Evolutionary conservation across 345 rosid species (phyloP).

Genomic region (Stellera chamaejasme): DNA sequence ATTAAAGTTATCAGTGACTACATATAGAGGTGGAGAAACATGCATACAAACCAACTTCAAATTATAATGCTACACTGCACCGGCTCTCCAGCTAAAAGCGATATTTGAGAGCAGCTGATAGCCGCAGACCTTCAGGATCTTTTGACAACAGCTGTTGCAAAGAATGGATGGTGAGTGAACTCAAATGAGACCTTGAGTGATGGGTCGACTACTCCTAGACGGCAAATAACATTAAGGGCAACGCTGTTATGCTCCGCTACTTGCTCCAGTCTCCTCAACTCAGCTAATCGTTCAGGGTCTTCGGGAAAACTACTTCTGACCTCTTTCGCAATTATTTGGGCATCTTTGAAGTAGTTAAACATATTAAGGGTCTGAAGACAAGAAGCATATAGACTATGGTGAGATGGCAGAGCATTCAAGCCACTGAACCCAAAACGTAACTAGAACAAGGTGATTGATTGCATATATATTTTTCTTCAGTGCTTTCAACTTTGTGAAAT

Average conservation of each 20-base stretch:
- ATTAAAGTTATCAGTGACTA: too few relatives aligned
- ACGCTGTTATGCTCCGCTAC: slow-evolving; percentile 89
- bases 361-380: slow-evolving; percentile 38
- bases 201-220: slow-evolving; percentile 44
- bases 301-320: slow-evolving; percentile 58
- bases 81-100: slow-evolving; percentile 11
- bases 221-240: slow-evolving; percentile 60
- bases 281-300: slow-evolving; percentile 67
- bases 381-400: neutral
- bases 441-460: too few relatives aligned
- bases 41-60: too few relatives aligned
- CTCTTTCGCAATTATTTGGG: slow-evolving; percentile 78
- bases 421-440: neutral
- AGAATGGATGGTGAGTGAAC: slow-evolving; percentile 79
- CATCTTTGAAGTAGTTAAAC: slow-evolving; percentile 84
- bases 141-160: slow-evolving; percentile 80
- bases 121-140: slow-evolving; percentile 45
- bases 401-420: slow-evolving; percentile 8
- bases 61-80: too few relatives aligned
- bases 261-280: slow-evolving; percentile 66
- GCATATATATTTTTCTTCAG: too few relatives aligned
- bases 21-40: too few relatives aligned
- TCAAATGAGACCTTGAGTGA: slow-evolving; percentile 89
- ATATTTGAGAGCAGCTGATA: slow-evolving; percentile 9
- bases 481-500: too few relatives aligned